Conservation (phyloP, 148 eudicot genomes). For the Vaccinium darrowii region DNA sequence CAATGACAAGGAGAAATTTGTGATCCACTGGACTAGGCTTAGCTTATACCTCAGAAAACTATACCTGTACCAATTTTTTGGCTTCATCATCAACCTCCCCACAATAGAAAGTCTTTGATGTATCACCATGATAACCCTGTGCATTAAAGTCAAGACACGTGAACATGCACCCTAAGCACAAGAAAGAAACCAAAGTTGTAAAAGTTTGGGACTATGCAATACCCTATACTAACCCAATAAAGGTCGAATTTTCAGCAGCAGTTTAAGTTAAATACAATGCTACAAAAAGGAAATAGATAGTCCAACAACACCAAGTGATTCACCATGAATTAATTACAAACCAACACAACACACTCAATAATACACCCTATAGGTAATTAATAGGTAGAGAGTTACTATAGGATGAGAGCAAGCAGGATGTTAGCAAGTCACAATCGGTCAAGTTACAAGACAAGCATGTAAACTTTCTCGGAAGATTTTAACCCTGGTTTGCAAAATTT, state of each 20-base stretch:
- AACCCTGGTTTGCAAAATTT: not conserved
- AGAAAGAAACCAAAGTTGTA: not conserved
- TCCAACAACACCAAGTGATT: not conserved
- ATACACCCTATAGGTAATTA: not conserved
- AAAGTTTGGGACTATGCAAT: not conserved
- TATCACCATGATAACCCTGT: slow-evolving; percentile 99
- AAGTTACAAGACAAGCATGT: not conserved
- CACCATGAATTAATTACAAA: not conserved
- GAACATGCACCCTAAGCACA: not conserved
- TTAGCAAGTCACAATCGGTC: not conserved
- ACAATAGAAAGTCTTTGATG: slow-evolving; percentile 86
- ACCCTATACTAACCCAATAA: not conserved
- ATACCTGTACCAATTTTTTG: slow-evolving; percentile 83
- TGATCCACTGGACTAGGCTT: not conserved
- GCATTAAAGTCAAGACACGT: slow-evolving; percentile 21
- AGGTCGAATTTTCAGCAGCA: not conserved
- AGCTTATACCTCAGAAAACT: slow-evolving; percentile 1
- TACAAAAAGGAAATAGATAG: not conserved
- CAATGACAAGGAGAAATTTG: not conserved
- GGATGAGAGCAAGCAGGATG: slow-evolving; percentile 1
- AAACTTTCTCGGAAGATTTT: not conserved
- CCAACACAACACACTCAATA: not conserved
- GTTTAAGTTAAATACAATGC: not conserved
- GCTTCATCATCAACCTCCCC: slow-evolving; percentile 80
- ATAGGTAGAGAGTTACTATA: not conserved